These are phyloP conservation scores for Fusarium phyllophilum DNA, from an alignment of 2,329 filamentous ascomycete species.

Conservation along the genomic window DNA sequence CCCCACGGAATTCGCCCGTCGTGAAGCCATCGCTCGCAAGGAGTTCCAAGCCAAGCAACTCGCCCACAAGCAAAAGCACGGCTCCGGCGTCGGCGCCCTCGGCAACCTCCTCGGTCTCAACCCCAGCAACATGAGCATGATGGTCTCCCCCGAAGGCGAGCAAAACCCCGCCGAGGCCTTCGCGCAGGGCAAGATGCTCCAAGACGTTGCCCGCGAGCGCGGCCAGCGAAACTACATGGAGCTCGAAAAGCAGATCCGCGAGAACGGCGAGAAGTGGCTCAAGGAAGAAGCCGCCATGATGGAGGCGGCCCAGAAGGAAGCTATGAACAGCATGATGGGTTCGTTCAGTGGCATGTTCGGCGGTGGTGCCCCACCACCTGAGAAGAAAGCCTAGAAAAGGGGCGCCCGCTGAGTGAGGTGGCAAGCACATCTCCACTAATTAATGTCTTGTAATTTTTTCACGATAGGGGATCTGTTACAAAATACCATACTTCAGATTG, in stretches of 20 bases:
- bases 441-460: constrained; percentile 45
- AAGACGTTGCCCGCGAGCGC: constrained; percentile 91
- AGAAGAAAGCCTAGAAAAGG: constrained; percentile 40
- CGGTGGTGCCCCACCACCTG: constrained; percentile 23
- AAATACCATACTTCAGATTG: constrained; percentile 26
- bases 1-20: constrained; percentile 86
- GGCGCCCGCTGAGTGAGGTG: constrained; percentile 7
- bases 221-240: constrained; percentile 90
- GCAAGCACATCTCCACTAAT: constrained; percentile 45
- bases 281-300: constrained; percentile 90
- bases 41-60: constrained; percentile 84
- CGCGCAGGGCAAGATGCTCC: constrained; percentile 94
- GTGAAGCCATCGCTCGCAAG: constrained; percentile 85
- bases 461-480: constrained; percentile 11
- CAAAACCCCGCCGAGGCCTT: constrained; percentile 78
- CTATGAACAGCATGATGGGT: constrained; percentile 91
- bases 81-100: constrained; percentile 74
- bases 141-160: constrained; percentile 72
- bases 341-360: constrained; percentile 62
- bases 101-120: constrained; percentile 82
- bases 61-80: constrained; percentile 67
- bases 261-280: constrained; percentile 95
- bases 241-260: constrained; percentile 88
- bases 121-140: constrained; percentile 70
- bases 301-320: constrained; percentile 90